These are phyloP conservation scores for Martiniozyma abietophila DNA, from an alignment of 805 yeast species.

Conservation along the genomic window DNA sequence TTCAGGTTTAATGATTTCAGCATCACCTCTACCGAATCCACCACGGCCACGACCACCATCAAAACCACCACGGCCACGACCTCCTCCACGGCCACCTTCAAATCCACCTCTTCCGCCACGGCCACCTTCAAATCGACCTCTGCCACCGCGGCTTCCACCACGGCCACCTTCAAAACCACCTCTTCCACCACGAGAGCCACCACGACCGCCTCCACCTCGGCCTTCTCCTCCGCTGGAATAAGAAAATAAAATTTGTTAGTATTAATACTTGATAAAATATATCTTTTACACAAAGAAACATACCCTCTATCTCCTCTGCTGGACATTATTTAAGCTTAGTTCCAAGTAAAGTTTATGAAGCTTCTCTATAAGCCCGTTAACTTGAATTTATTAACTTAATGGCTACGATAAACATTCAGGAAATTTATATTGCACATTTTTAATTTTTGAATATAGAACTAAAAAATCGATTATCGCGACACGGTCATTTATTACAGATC, in stretches of 20 bases:
- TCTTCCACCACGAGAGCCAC: slow-evolving; percentile 5
- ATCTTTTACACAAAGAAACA: too few species aligned
- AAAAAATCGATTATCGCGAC: too few species aligned
- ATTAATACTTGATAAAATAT: too few species aligned
- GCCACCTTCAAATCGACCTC: slow-evolving; percentile 11
- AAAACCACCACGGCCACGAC: slow-evolving; percentile 14
- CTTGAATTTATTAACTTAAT: too few species aligned
- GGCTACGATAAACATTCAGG: too few species aligned
- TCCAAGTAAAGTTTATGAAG: too few species aligned
- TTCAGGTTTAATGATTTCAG: slow-evolving; percentile 14
- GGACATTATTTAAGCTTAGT: slow-evolving; percentile 1
- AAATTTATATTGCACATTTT: too few species aligned
- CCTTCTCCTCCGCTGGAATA: background rate
- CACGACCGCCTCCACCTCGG: slow-evolving; percentile 1
- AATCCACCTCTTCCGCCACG: slow-evolving; percentile 5
- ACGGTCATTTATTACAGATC: too few species aligned
- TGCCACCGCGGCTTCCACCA: slow-evolving; percentile 13
- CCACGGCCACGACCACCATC: slow-evolving; percentile 12
- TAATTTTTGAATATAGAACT: too few species aligned
- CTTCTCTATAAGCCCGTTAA: too few species aligned
- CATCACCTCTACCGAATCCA: slow-evolving; percentile 11
- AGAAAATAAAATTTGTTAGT: background rate
- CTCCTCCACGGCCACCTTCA: slow-evolving; percentile 9
- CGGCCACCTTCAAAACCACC: slow-evolving; percentile 6
- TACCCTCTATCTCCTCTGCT: background rate